These are phyloP conservation scores for Tuber microsphaerosporum DNA, from an alignment of 495 filamentous ascomycete genomes.

Conservation along the genomic window DNA sequence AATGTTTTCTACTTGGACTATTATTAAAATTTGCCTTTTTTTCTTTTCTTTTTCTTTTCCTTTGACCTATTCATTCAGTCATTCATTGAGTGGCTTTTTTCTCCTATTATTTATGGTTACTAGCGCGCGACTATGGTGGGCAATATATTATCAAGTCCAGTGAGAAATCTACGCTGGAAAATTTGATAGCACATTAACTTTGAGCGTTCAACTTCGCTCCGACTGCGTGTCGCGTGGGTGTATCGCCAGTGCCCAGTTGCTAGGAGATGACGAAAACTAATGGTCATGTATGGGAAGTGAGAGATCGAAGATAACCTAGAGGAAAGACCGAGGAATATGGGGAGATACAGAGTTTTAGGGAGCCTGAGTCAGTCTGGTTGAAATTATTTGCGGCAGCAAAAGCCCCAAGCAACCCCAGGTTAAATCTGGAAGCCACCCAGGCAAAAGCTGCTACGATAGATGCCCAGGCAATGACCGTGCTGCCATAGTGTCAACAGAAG, in stretches of 20 bases:
- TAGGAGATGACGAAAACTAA: too few relatives aligned
- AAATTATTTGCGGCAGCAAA: too few relatives aligned
- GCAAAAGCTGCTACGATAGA: too few relatives aligned
- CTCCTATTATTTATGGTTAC: not conserved
- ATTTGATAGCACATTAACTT: not conserved
- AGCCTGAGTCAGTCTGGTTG: too few relatives aligned
- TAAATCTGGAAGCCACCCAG: too few relatives aligned
- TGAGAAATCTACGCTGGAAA: not conserved
- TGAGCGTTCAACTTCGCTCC: not conserved
- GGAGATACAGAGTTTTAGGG: too few relatives aligned
- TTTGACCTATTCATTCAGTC: not conserved
- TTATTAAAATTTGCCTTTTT: not conserved
- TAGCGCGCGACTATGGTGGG: not conserved
- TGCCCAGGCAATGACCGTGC: too few relatives aligned
- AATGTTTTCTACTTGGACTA: not conserved
- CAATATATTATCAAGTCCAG: not conserved
- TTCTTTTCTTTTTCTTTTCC: not conserved
- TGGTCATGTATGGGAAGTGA: too few relatives aligned
- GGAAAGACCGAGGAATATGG: too few relatives aligned
- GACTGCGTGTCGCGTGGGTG: not conserved
- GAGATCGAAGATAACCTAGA: too few relatives aligned
- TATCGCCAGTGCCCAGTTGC: not conserved
- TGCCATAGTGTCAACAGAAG: too few relatives aligned
- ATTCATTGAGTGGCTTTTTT: not conserved
- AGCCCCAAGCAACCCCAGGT: too few relatives aligned